Base-by-base conservation (phyloP, 1,284 basidiomycete species). In the Apiotrichum mycotoxinovorans region DNA sequence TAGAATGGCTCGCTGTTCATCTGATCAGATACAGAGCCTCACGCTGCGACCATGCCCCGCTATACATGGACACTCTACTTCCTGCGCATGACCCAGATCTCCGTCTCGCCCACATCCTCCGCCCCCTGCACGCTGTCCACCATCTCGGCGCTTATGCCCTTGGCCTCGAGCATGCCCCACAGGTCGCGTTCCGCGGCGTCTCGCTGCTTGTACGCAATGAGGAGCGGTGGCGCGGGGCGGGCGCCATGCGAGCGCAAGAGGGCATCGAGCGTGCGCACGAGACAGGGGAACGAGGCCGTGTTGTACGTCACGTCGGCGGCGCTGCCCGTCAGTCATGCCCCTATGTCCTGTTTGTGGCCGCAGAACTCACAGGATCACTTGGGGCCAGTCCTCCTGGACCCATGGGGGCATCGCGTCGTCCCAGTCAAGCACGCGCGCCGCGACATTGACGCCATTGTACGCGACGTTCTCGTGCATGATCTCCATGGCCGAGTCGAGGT, bases 251-350 rank as follows among this genome's bases (percentile, higher is more conserved):
- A 4, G 0, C 57, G 12, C 10, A 78, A 64, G 2, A 77, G 65
- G 2, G 61, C 37, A 18, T 55, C 55, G 2, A 78, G 62, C 4
- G 76, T 77, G 9, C 42, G 52, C 11, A 75, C 56, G 12, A 78
- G 68, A 0, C 64, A 57, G 8, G 86, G 83, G 74, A 93, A 94
- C 1, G 89, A 88, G 1, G 84, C 77, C 0, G 88, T 90, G 75
- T 93, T 93, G 78, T 93, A 93, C 0, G 89, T 87, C 11, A 93
- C 88, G 67, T 94, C 91, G 15, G 90, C 88, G 83, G 92, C 90
- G n/a, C n/a, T n/a, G n/a, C n/a, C n/a, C n/a, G n/a, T n/a, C n/a
- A n/a, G n/a, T n/a, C n/a, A n/a, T n/a, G n/a, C n/a, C n/a, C 54
- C 90, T 90, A 62, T 27, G 27, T 48, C 60, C 27, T 60, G 56